A percentile compares a stretch with the other conserved stretches of the same genome.
Evolutionary conservation across 805 yeast species (phyloP).

Genomic region (Candida nanaspora): DNA sequence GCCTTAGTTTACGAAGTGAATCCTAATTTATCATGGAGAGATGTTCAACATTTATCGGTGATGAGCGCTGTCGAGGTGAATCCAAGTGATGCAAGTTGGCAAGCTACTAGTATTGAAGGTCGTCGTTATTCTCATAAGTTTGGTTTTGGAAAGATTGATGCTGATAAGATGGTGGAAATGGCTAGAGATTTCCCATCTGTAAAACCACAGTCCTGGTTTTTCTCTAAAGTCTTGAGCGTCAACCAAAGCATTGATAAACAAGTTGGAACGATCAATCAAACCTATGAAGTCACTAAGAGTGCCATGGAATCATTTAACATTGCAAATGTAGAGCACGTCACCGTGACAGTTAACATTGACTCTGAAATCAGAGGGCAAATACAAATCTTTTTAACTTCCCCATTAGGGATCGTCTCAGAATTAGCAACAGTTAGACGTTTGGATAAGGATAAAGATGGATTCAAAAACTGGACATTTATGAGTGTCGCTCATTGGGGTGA

Average conservation of each 20-base stretch:
- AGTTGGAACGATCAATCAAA: conserved; percentile 23
- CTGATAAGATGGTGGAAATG: conserved; percentile 60
- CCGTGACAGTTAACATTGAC: conserved; percentile 67
- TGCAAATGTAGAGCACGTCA: conserved; percentile 76
- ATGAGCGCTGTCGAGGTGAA: conserved; percentile 63
- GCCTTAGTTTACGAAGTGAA: conserved; percentile 76
- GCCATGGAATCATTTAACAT: conserved; percentile 51
- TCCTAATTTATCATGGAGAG: conserved; percentile 92
- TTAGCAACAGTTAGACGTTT: conserved; percentile 60
- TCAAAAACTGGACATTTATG: conserved; percentile 85
- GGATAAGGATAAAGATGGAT: conserved; percentile 56
- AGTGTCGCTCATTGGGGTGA: conserved; percentile 99
- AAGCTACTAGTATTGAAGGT: conserved; percentile 53
- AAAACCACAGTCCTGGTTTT: conserved; percentile 87
- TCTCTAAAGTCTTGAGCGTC: conserved; percentile 36
- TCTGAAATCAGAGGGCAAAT: conserved; percentile 65
- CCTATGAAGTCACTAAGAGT: conserved; percentile 38
- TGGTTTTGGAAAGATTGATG: conserved; percentile 91
- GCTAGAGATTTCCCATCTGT: conserved; percentile 77
- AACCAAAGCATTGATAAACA: conserved; percentile 15
- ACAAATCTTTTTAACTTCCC: conserved; percentile 60
- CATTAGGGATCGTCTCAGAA: conserved; percentile 64
- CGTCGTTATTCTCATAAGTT: conserved; percentile 73
- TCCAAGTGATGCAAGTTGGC: conserved; percentile 66
- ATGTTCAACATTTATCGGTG: conserved; percentile 78